Evolutionary conservation across 2,329 filamentous ascomycete genomes (phyloP).

Genomic region (Capronia epimyces): DNA sequence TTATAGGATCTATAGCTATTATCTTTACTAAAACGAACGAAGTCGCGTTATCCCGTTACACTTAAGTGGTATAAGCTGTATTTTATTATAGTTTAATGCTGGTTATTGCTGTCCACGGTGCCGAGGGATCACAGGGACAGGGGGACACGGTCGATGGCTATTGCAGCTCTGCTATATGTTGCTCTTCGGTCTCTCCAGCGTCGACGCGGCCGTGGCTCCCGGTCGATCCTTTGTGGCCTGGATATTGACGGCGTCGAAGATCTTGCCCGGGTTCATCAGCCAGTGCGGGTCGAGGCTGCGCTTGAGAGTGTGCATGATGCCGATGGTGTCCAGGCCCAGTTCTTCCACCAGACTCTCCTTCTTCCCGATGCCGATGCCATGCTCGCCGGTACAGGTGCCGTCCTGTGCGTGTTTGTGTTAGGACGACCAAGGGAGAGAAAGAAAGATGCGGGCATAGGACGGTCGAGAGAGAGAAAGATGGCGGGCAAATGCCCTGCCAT

Average conservation of each 20-base stretch:
- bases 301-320: conserved; percentile 81
- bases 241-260: conserved; percentile 60
- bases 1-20: too few species aligned
- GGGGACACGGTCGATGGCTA: too few species aligned
- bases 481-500: too few species aligned
- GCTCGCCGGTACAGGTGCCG: conserved; percentile 56
- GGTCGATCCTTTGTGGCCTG: conserved; percentile 6
- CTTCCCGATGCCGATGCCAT: conserved; percentile 80
- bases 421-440: too few species aligned
- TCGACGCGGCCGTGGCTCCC: conserved; percentile 22
- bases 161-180: neutral
- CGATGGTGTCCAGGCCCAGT: conserved; percentile 72
- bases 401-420: conserved; percentile 33
- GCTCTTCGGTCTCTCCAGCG: conserved; percentile 12
- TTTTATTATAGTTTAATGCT: too few species aligned
- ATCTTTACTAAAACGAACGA: too few species aligned
- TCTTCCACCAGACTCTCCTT: conserved; percentile 74
- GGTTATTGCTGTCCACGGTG: too few species aligned
- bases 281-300: conserved; percentile 74
- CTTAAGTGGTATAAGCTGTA: too few species aligned
- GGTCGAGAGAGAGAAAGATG: too few species aligned
- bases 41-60: too few species aligned
- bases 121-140: too few species aligned
- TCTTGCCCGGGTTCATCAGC: conserved; percentile 90
- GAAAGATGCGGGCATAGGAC: too few species aligned